These are phyloP conservation scores for Laburnicola sp. DNA, from an alignment of 2,329 filamentous ascomycete species.

Conservation along the genomic window DNA sequence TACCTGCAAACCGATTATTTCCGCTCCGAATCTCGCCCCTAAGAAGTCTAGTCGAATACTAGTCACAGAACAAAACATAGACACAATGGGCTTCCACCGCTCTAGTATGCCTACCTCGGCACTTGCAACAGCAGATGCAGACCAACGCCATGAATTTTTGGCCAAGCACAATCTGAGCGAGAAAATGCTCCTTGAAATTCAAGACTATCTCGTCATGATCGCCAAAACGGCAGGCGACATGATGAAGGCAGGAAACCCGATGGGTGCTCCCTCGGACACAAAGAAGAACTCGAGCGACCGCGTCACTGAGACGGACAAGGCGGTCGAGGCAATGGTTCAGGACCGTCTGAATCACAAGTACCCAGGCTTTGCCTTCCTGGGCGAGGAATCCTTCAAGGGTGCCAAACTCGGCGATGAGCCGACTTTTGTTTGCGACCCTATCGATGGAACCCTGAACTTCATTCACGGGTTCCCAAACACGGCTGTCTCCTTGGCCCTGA, in stretches of 20 bases:
- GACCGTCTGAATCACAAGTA: conserved; percentile 48
- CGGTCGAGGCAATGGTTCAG: conserved; percentile 57
- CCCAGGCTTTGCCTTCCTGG: conserved; percentile 49
- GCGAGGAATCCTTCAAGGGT: conserved; percentile 44
- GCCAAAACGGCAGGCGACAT: conserved; percentile 36
- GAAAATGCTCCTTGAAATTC: conserved; percentile 18
- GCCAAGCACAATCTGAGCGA: conserved; percentile 22
- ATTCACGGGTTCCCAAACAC: conserved; percentile 43
- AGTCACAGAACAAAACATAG: no score
- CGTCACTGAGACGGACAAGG: conserved; percentile 59
- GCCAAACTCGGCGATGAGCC: conserved; percentile 35
- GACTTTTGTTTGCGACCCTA: conserved; percentile 45
- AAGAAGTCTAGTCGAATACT: no score
- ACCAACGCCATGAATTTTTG: conserved; percentile 14
- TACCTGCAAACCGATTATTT: no score
- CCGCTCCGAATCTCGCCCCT: no score
- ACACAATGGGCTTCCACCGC: neutral
- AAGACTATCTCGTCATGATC: conserved; percentile 26
- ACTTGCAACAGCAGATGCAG: conserved; percentile 13
- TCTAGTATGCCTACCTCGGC: conserved; percentile 11
- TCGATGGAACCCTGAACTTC: conserved; percentile 48
- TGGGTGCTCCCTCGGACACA: conserved; percentile 25
- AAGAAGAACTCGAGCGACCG: conserved; percentile 54
- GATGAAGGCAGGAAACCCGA: conserved; percentile 39
- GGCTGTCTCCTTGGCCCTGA: conserved; percentile 40